Base-by-base conservation (phyloP, 2,329 filamentous ascomycete genomes). In the Hawksworthiomyces lignivorus region DNA sequence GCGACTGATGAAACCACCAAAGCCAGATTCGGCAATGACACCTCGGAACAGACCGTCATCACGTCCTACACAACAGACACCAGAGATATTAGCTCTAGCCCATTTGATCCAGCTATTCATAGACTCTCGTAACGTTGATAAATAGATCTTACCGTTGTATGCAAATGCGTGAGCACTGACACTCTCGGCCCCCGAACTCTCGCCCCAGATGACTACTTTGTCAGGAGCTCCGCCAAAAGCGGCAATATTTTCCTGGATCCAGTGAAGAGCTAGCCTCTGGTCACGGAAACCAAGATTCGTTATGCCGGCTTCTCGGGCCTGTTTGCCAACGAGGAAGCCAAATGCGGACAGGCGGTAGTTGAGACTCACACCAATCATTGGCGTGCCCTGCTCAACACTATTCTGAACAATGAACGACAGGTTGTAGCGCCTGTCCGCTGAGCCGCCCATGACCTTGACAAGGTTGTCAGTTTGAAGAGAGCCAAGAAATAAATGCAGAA, bases 361-460 rank as follows among this genome's bases (percentile, higher is more conserved):
- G 41, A 73, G 49, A 9, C 58, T 62, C 14, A 72, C 64, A 0
- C 54, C 67, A 20, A 73, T 61, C 41, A 74, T 63, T 0, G 67
- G 68, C 36, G 65, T 63, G 39, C 63, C 63, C 14, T 66, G 65
- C 4, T 56, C 47, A 21, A 65, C 57, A 19, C 65, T 61, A 46
- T 66, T 60, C 22, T 62, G 50, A 1, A 82, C 72, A 36, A 82
- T 69, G 45, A 70, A 75, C 12, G 72, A 73, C 44, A 80, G 62
- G 51, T 82, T 80, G 56, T 81, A 82, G 19, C 73, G 63, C 17
- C 63, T 54, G 40, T 75, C 67, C 48, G 51, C 24, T 54, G 63
- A 44, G 7, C 64, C 64, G 3, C 69, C 70, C 50, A 54, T 61
- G 41, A 26, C 24, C 24, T 26, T 8, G 24, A n/a, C n/a, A n/a